Conservation (phyloP, 208 protist species). For the Leishmania gerbilli region DNA sequence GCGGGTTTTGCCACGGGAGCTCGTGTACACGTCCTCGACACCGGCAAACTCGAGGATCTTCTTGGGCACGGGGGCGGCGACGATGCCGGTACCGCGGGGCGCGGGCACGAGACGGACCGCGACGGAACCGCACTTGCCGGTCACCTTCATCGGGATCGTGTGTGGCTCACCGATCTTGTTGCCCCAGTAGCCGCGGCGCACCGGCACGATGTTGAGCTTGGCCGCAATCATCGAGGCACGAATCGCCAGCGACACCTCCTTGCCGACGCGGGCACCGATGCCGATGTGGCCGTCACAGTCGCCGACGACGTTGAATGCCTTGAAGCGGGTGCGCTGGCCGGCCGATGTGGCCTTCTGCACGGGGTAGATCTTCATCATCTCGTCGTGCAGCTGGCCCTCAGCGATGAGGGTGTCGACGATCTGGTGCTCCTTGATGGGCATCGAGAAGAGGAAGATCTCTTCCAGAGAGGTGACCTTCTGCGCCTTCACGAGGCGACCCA, state of each 20-base stretch:
- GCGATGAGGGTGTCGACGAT: slow-evolving; percentile 99
- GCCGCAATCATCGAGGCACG: slow-evolving; percentile 97
- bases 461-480: slow-evolving; percentile 97
- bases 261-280: slow-evolving; percentile 98
- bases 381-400: slow-evolving; percentile 79
- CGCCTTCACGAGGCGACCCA: slow-evolving; percentile 97
- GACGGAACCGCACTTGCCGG: slow-evolving; percentile 99
- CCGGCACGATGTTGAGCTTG: slow-evolving; percentile 98
- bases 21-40: slow-evolving; percentile 99
- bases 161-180: slow-evolving; percentile 98
- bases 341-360: slow-evolving; percentile 99
- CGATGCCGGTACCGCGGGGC: slow-evolving; percentile 99
- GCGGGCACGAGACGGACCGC: slow-evolving; percentile 98
- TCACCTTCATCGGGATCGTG: slow-evolving; percentile 99
- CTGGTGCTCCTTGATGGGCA: slow-evolving; percentile 99
- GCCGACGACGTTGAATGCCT: slow-evolving; percentile 99
- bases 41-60: slow-evolving; percentile 99
- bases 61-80: slow-evolving; percentile 97
- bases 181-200: slow-evolving; percentile 99
- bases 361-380: slow-evolving; percentile 99
- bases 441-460: slow-evolving; percentile 99
- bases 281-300: slow-evolving; percentile 98
- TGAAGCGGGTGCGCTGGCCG: slow-evolving; percentile 99
- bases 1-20: slow-evolving; percentile 96
- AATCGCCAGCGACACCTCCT: slow-evolving; percentile 99